Evolutionary conservation across 2,329 filamentous ascomycete genomes (phyloP), one percentile per base, ranked within the genome.

Genomic region (Venturia asperata): DNA sequence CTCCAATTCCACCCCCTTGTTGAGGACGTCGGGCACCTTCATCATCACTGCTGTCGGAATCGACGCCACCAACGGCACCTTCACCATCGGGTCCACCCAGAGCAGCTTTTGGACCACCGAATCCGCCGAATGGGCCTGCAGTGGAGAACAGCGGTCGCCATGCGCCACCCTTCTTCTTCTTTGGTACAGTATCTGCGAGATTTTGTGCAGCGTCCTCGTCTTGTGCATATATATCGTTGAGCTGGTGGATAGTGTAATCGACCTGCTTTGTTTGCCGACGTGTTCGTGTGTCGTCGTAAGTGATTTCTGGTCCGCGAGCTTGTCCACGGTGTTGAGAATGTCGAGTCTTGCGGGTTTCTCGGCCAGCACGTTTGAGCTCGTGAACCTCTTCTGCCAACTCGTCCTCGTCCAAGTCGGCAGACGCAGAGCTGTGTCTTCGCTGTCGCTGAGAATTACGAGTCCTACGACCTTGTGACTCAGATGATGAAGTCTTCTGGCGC

Each of bases 1-100:
- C 89, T 58, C 80, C 81, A 62, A 81, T 68, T 66, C 87, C 83
- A 56, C 87, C 89, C 55, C 79, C 81, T 62, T 81, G 68, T 30
- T 30, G 27, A 19, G 41, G 37, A 24, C 30, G 62, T 19, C 43
- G 62, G n/a, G 62, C 42, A n/a, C 85, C 86, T 72, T 99, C 94
- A 70, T 99, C 94, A 71, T 99, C 94, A 74, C 94, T 99, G 75
- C 92, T 97, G 74, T 99, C 94, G 6, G 93, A 96, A 71, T 97
- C 94, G 10, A 87, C 89, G 64, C 89, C 90, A 37, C 88, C 92
- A 67, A 85, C 85, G 27, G 89, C 89, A 15, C 85, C 88, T 55
- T 85, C 85, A 65, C 87, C 89, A 80, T 87, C 90, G 5, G 89
- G 87, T 0, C 90, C 91, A 67, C 82, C 86, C 65, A 93, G 83